Base-by-base conservation (phyloP, 768 basidiomycete species). In the Lactarius sanguifluus region DNA sequence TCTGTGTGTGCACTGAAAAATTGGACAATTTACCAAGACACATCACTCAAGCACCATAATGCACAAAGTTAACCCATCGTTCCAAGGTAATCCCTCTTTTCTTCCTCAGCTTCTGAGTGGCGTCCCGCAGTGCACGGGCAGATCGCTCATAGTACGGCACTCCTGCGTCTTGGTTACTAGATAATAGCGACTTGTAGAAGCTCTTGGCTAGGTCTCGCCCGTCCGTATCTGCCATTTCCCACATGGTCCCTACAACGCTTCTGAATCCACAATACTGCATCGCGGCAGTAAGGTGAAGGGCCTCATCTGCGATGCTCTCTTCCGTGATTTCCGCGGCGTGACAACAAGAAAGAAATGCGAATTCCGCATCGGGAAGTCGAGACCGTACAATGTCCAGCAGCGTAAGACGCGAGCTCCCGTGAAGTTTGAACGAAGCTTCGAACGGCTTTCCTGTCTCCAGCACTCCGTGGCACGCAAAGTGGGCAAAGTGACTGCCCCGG, bases 261-360 rank as follows among this genome's bases (percentile, higher is more conserved):
- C 62, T n/a, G 47, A 66, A 70, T 8, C 67, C 69, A 30, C 56
- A 64, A 13, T 62, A 59, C 18, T 59, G 67, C 67, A 68, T 30
- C 7, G 60, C 70, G 0, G 64, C 68, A 2, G 68, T 25, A 15
- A 71, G 61, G 13, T 64, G 57, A 23, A 71, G 32, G 1, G 6
- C 61, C 64, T 71, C 68, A 2, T 66, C 69, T 0, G 62, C 32
- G 2, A 59, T 23, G 20, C 34, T 52, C 0, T 28, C 30, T 3
- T 61, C 60, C 1, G 58, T 60, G 28, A 47, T 23, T 5, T 52
- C 59, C 2, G 65, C 65, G 3, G 61, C 63, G 28, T 64, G 58
- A 18, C 65, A 64, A 1, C 58, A 62, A 28, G 65, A 45, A 15
- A 69, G 65, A 7, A 69, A 23, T 0, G 65, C 68, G 3, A 66